Conservation (phyloP, 495 filamentous ascomycete genomes). For the Aspergillus kassunensis region DNA sequence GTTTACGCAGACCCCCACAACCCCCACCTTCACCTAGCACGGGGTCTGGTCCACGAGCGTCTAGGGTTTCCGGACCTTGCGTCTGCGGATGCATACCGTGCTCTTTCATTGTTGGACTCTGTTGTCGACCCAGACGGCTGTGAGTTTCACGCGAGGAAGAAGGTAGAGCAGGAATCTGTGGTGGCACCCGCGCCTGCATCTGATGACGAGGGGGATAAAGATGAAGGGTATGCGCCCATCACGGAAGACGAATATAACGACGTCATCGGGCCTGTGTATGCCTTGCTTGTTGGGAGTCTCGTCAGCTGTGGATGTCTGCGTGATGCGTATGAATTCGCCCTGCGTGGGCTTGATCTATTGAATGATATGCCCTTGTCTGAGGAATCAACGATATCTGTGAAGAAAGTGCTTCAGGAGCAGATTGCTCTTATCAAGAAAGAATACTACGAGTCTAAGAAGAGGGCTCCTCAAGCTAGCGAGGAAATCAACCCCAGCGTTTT, state of each 20-base stretch:
- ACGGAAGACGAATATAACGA: constrained; percentile 40
- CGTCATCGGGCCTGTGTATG: constrained; percentile 37
- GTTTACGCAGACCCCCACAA: constrained; percentile 64
- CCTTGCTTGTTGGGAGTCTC: constrained; percentile 52
- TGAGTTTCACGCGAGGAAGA: constrained; percentile 39
- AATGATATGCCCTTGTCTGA: constrained; percentile 17
- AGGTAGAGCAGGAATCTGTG: constrained; percentile 10
- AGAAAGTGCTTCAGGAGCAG: constrained; percentile 22
- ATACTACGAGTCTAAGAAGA: constrained; percentile 34
- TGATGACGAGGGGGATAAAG: constrained; percentile 33
- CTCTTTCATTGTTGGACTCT: constrained; percentile 80
- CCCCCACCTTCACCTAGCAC: constrained; percentile 67
- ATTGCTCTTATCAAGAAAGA: constrained; percentile 26
- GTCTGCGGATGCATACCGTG: constrained; percentile 84
- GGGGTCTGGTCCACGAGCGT: constrained; percentile 64
- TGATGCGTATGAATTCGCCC: constrained; percentile 64
- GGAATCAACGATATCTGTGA: constrained; percentile 21
- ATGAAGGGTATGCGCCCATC: constrained; percentile 34
- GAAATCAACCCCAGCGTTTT: constrained; percentile 49
- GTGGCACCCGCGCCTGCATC: constrained; percentile 9
- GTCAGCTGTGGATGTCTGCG: constrained; percentile 65
- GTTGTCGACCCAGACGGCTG: constrained; percentile 55
- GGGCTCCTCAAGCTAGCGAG: not conserved
- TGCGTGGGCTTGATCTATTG: constrained; percentile 27
- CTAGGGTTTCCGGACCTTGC: constrained; percentile 88